Evolutionary conservation across 176 grass and related monocot species (phyloP).

Genomic region (Musa troglodytarum): DNA sequence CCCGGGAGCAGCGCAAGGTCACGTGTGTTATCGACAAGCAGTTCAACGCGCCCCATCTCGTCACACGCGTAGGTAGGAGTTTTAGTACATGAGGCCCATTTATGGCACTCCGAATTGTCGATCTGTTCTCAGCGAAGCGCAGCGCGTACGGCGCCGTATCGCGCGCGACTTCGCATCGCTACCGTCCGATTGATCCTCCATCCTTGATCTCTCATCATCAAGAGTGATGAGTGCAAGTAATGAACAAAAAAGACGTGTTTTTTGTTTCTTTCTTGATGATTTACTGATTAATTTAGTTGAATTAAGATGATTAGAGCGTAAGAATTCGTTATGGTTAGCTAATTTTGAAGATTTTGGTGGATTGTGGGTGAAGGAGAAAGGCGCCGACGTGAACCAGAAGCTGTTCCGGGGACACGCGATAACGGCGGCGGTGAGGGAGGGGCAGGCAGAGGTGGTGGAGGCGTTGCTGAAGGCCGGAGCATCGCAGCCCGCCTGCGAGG

Average conservation of each 20-base stretch:
- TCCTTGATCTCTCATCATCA: no score
- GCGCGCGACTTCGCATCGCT: no score
- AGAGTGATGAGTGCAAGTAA: no score
- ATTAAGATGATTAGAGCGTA: background rate
- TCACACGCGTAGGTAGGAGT: no score
- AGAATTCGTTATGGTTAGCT: background rate
- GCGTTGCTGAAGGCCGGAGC: conserved; percentile 63
- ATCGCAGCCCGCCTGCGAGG: conserved; percentile 88
- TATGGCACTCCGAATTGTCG: no score
- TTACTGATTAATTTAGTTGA: background rate
- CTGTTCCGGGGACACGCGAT: conserved; percentile 66
- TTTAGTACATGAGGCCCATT: no score
- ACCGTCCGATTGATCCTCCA: no score
- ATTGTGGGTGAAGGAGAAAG: conserved; percentile 42
- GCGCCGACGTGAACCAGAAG: conserved; percentile 86
- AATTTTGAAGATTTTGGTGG: background rate
- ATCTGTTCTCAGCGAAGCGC: no score
- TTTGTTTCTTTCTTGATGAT: background rate
- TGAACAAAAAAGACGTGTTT: background rate
- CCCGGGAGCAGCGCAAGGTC: no score
- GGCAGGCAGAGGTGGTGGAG: conserved; percentile 57
- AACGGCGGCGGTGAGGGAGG: conserved; percentile 75
- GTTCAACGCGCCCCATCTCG: no score
- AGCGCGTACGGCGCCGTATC: no score
- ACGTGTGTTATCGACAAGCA: no score